These are phyloP conservation scores for Gelatoporia subvermispora DNA, from an alignment of 768 basidiomycete genomes.

Conservation along the genomic window DNA sequence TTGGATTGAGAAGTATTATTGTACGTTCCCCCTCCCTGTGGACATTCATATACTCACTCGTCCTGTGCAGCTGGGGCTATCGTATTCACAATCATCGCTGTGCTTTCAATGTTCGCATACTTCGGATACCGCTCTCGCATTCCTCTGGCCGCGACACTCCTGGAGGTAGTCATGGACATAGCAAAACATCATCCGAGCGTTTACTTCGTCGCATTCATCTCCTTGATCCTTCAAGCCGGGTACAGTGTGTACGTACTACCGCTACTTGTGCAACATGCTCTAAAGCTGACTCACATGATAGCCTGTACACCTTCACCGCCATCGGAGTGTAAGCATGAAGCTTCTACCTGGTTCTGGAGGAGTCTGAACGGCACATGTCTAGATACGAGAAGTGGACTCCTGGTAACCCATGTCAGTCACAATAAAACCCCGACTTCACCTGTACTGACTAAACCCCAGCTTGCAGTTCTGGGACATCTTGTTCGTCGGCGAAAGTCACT, in stretches of 20 bases:
- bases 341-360: not conserved
- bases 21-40: constrained; percentile 33
- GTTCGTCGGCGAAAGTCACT: constrained; percentile 71
- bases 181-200: constrained; percentile 80
- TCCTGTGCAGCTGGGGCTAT: constrained; percentile 64
- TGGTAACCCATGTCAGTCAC: constrained; percentile 57
- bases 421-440: not conserved
- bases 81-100: constrained; percentile 75
- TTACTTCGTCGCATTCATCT: constrained; percentile 68
- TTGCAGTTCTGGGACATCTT: constrained; percentile 45
- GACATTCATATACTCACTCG: not conserved
- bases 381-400: constrained; percentile 70
- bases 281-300: constrained; percentile 16
- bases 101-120: constrained; percentile 72
- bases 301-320: constrained; percentile 74
- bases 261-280: not conserved
- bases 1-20: constrained; percentile 67
- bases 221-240: constrained; percentile 67
- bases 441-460: constrained; percentile 26
- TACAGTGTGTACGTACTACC: constrained; percentile 52
- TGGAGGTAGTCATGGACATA: constrained; percentile 82
- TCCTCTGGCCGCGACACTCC: constrained; percentile 69
- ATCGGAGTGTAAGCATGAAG: constrained; percentile 56
- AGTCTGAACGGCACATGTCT: not conserved
- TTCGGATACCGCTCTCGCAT: constrained; percentile 70